Conservation (phyloP, 73 alveolate genomes). For the Paramecium tetraurelia region DNA sequence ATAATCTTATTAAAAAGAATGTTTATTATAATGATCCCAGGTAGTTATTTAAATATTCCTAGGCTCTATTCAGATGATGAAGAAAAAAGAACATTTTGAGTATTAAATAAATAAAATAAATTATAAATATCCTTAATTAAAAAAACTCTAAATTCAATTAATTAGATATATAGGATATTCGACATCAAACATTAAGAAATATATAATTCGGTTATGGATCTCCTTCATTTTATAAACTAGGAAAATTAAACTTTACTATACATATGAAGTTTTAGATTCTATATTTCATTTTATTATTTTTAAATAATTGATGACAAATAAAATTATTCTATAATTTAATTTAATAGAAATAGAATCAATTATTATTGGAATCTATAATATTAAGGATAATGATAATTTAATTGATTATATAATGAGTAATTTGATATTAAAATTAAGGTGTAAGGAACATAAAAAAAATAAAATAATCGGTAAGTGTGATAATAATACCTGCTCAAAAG, state of each 20-base stretch:
- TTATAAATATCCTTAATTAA: not conserved
- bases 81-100: not conserved
- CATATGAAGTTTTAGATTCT: too few species aligned
- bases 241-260: too few species aligned
- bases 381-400: too few species aligned
- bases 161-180: not conserved
- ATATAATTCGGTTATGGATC: not conserved
- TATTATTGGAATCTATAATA: too few species aligned
- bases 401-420: too few species aligned
- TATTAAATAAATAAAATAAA: not conserved
- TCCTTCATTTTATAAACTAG: not conserved
- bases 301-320: too few species aligned
- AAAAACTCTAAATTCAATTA: not conserved
- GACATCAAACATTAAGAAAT: not conserved
- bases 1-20: constrained; percentile 7
- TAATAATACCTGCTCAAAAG: not conserved
- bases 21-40: not conserved
- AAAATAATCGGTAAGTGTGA: not conserved
- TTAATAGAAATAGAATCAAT: too few species aligned
- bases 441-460: not conserved
- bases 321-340: not conserved
- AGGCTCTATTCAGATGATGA: constrained; percentile 28
- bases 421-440: not conserved
- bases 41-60: not conserved
- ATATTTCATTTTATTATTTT: too few species aligned